phyloP scores from a whole-genome alignment of 768 basidiomycete species.

The Kwoniella shandongensis region DNA sequence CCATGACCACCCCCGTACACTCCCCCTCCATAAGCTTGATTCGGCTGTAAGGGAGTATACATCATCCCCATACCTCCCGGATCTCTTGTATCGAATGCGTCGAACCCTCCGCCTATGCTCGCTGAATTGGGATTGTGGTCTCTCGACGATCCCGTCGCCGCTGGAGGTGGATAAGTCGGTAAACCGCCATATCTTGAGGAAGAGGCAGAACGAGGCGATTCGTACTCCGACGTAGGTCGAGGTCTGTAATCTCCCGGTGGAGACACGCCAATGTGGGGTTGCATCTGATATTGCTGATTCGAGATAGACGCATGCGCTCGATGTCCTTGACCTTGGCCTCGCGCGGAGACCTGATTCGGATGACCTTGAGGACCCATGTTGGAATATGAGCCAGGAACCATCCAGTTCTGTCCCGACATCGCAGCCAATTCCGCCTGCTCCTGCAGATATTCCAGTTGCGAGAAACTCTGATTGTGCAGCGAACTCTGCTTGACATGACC shows the following conservation, averaged over 20 bases:
- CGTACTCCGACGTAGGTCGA: slow-evolving; percentile 3
- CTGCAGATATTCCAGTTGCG: slow-evolving; percentile 85
- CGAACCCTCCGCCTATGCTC: slow-evolving; percentile 19
- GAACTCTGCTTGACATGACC: slow-evolving; percentile 52
- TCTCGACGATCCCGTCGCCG: slow-evolving; percentile 21
- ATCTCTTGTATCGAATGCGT: slow-evolving; percentile 36
- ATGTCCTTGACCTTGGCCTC: slow-evolving; percentile 14
- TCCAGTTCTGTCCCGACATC: slow-evolving; percentile 35
- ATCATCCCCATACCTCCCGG: slow-evolving; percentile 34
- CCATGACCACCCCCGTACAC: slow-evolving; percentile 24
- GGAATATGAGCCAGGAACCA: slow-evolving; percentile 36
- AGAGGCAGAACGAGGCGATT: slow-evolving; percentile 7
- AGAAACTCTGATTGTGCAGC: slow-evolving; percentile 68
- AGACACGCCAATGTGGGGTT: slow-evolving; percentile 38
- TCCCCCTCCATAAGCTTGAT: slow-evolving; percentile 1
- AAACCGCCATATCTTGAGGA: slow-evolving; percentile 16
- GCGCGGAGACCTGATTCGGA: neutral
- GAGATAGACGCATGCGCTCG: slow-evolving; percentile 17
- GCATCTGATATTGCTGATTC: slow-evolving; percentile 37
- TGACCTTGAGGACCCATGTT: slow-evolving; percentile 3
- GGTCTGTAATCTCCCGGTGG: slow-evolving; percentile 18
- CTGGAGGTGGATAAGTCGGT: slow-evolving; percentile 43
- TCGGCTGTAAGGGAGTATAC: slow-evolving; percentile 44
- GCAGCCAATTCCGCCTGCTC: slow-evolving; percentile 71
- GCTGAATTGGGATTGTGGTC: slow-evolving; percentile 17